Conservation (phyloP, 345 rosid species). For the Clausena lansium region DNA sequence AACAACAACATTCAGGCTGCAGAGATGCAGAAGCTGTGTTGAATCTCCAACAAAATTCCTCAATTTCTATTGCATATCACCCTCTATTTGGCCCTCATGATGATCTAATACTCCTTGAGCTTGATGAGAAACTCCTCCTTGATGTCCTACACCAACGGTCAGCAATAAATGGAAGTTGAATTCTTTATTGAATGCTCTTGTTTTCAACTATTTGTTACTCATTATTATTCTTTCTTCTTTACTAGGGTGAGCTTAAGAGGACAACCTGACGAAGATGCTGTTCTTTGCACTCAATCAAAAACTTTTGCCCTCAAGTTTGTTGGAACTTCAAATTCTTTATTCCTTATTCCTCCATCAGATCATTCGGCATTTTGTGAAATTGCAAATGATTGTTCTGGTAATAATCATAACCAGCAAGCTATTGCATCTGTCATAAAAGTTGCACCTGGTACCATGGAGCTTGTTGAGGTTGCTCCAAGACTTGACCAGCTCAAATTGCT, state of each 20-base stretch:
- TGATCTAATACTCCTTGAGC: conserved; percentile 74
- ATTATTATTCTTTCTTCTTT: background rate
- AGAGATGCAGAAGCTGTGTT: conserved; percentile 64
- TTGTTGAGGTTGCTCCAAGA: conserved; percentile 81
- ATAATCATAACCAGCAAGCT: conserved; percentile 16
- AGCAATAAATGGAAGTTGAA: background rate
- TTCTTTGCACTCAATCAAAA: conserved; percentile 81
- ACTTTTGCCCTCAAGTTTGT: conserved; percentile 81
- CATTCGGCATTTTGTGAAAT: conserved; percentile 16
- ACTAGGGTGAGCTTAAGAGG: conserved; percentile 77
- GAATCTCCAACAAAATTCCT: conserved; percentile 47
- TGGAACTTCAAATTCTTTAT: conserved; percentile 76
- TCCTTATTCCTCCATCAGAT: conserved; percentile 66
- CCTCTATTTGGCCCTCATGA: conserved; percentile 64
- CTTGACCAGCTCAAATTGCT: conserved; percentile 73
- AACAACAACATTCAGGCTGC: conserved; percentile 18
- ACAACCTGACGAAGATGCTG: conserved; percentile 83
- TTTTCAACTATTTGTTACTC: background rate
- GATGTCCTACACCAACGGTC: conserved; percentile 69
- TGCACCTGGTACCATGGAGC: conserved; percentile 77
- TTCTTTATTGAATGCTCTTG: background rate
- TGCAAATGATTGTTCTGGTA: conserved; percentile 29
- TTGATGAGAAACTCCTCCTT: conserved; percentile 59
- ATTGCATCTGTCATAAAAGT: conserved; percentile 53
- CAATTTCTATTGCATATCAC: conserved; percentile 63